Evolutionary conservation across 371 early-diverging fungal species (phyloP), one percentile per base, ranked within the genome.

Genomic region (Entomophthora muscae): DNA sequence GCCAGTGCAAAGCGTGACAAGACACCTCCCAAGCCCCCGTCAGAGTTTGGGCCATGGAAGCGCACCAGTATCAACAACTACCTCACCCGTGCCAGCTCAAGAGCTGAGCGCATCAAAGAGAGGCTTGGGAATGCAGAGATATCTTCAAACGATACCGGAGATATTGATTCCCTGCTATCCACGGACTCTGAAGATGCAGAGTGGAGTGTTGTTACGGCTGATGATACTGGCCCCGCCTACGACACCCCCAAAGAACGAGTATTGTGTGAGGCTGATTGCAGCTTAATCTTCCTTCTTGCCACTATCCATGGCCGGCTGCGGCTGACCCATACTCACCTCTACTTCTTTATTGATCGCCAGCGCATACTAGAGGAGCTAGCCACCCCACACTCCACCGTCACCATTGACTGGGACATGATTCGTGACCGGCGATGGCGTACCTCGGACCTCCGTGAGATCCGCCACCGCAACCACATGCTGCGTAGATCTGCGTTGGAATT

Each of bases 401-500:
- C 68, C 26, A 56, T 77, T n/a, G 67, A 70, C 54, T 66, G 66
- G 32, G 73, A 78, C 42, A 66, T 75, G 13, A 63, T 70, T 13
- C 70, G 76, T 1, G 83, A 85, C 55, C 63, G 77, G 17, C 64
- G 67, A 13, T 83, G 84, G 84, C 68, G 65, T 2, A 57, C 85
- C 3, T 56, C 64, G 1, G 75, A 78, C 22, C 63, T 85, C 0
- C 62, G 70, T 5, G 78, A 81, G 53, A 72, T 80, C 10, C 79
- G 76, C 66, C 71, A 78, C 28, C 72, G 87, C 21, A 77, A 83
- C 24, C 79, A 80, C 65, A 70, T 77, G 73, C 72, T 84, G 53
- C 79, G 78, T 29, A 70, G 66, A 30, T 75, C 77, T 29, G 86
- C 84, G 0, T 32, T 85, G 7, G 87, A 86, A 67, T 66, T 85